phyloP scores from a whole-genome alignment of 768 basidiomycete species.

The Tephrocybe sp. region DNA sequence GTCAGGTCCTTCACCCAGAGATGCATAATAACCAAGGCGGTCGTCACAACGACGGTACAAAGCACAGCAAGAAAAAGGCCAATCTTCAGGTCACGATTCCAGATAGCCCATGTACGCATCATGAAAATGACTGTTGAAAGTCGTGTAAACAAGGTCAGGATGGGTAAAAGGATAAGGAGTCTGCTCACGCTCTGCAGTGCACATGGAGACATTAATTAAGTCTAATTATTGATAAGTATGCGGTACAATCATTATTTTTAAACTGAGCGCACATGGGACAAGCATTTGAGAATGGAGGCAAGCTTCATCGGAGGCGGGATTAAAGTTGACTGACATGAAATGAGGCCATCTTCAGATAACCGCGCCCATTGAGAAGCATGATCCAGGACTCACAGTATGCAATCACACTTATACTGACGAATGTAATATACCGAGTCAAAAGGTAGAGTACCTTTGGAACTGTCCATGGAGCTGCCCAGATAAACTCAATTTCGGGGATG shows the following conservation, averaged over 20 bases:
- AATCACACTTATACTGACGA: not conserved
- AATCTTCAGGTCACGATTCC: slow-evolving; percentile 14
- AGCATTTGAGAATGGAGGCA: not conserved
- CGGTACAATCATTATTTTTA: not conserved
- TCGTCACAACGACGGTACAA: slow-evolving; percentile 8
- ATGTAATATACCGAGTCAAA: slow-evolving; percentile 9
- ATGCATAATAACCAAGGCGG: slow-evolving; percentile 6
- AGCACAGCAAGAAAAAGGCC: slow-evolving; percentile 9
- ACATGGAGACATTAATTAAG: not conserved
- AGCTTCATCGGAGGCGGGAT: not conserved
- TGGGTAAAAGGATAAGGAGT: not conserved
- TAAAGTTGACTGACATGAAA: not conserved
- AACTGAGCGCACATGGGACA: not conserved
- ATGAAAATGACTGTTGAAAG: slow-evolving; percentile 17
- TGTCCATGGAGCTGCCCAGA: slow-evolving; percentile 13
- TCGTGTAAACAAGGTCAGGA: not conserved
- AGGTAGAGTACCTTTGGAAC: slow-evolving; percentile 13
- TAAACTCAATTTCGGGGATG: not conserved
- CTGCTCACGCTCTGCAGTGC: slow-evolving; percentile 3
- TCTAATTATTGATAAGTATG: not conserved
- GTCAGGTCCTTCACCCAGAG: not conserved
- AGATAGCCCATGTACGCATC: slow-evolving; percentile 21
- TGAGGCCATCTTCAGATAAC: not conserved
- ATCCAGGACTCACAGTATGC: not conserved
- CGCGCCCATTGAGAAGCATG: not conserved